Conservation (phyloP, 2,329 filamentous ascomycete genomes). For the Akanthomyces uredinophilus region DNA sequence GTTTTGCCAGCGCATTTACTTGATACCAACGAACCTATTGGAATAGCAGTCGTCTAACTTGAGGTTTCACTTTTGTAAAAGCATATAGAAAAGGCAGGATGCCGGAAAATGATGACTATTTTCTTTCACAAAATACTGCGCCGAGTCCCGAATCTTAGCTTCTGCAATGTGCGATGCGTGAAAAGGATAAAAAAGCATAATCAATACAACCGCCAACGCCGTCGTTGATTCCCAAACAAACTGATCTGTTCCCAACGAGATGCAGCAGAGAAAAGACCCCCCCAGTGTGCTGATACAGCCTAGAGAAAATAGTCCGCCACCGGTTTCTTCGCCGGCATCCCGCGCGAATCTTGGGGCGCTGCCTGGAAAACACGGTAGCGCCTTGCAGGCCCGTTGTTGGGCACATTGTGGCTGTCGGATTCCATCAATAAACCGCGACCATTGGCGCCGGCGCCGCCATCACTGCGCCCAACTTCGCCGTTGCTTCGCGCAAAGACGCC, state of each 20-base stretch:
- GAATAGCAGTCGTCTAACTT: no score
- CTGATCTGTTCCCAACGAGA: neutral
- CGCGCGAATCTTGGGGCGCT: conserved; percentile 88
- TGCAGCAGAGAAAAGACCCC: neutral
- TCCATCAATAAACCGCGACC: conserved; percentile 44
- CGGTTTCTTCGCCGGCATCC: conserved; percentile 98
- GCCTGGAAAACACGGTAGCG: conserved; percentile 95
- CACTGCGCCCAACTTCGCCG: conserved; percentile 60
- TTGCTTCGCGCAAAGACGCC: conserved; percentile 66
- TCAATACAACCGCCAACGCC: conserved; percentile 4
- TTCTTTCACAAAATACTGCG: neutral
- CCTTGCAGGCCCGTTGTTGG: conserved; percentile 67
- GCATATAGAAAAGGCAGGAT: neutral
- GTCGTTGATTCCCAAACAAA: conserved; percentile 2
- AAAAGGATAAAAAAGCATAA: neutral
- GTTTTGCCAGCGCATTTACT: neutral
- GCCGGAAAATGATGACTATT: neutral
- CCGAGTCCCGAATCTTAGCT: neutral
- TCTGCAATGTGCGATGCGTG: neutral
- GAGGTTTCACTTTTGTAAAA: neutral
- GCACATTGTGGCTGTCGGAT: conserved; percentile 32
- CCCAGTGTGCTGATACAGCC: conserved; percentile 6
- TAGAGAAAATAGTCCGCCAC: conserved; percentile 93
- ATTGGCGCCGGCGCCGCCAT: conserved; percentile 26
- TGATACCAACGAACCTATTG: no score